Conservation (phyloP, 192 early-diverging fungal species). For the Polychytrium aggregatum region DNA sequence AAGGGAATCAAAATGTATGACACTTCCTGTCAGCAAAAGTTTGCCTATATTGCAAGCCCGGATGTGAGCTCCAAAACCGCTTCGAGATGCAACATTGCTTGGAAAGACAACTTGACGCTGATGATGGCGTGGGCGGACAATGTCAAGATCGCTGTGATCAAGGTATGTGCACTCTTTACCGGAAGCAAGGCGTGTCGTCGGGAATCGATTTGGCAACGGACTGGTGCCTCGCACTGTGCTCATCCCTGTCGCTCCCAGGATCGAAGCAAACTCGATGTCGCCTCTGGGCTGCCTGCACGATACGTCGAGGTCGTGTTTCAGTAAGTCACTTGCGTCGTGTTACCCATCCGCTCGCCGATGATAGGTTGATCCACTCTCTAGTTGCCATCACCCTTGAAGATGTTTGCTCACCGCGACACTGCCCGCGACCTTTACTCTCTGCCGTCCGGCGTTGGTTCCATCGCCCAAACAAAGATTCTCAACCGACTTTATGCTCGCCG, state of each 20-base stretch:
- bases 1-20: slow-evolving; percentile 63
- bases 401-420: too few relatives aligned
- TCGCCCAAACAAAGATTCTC: slow-evolving; percentile 39
- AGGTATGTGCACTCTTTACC: slow-evolving; percentile 26
- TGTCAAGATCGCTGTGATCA: slow-evolving; percentile 75
- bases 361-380: too few relatives aligned
- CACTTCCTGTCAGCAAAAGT: slow-evolving; percentile 49
- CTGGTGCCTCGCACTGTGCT: too few relatives aligned
- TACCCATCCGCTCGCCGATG: too few relatives aligned
- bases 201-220: too few relatives aligned
- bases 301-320: slow-evolving; percentile 50
- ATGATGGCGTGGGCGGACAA: slow-evolving; percentile 92
- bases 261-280: slow-evolving; percentile 27
- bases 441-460: too few relatives aligned
- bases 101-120: slow-evolving; percentile 67
- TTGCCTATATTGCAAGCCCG: slow-evolving; percentile 76
- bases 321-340: slow-evolving; percentile 14
- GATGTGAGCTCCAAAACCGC: too few relatives aligned
- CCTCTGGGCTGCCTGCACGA: slow-evolving; percentile 35
- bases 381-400: too few relatives aligned
- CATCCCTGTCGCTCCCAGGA: too few relatives aligned
- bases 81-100: slow-evolving; percentile 72
- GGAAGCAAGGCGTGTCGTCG: too few relatives aligned
- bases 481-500: slow-evolving; percentile 73
- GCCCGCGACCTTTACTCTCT: too few relatives aligned